These are phyloP conservation scores for Coriolopsis trogii DNA, from an alignment of 1,284 basidiomycete species.

Conservation along the genomic window DNA sequence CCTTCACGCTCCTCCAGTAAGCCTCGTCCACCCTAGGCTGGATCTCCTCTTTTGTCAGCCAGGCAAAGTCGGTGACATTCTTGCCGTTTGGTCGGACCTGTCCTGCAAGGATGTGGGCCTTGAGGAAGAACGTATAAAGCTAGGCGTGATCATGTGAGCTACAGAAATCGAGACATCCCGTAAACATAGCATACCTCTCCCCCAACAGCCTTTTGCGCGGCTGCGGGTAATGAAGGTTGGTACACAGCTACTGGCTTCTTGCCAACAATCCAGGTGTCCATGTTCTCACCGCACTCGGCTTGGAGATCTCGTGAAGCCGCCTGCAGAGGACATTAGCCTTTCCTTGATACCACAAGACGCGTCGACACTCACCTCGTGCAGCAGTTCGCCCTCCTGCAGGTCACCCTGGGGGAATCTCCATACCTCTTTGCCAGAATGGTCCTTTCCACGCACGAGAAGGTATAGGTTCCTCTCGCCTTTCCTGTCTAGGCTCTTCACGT, in stretches of 20 bases:
- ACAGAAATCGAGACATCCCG: background rate
- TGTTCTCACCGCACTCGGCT: constrained; percentile 68
- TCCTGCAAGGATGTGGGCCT: constrained; percentile 82
- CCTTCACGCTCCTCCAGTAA: constrained; percentile 80
- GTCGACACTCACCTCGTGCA: constrained; percentile 65
- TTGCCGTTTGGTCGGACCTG: constrained; percentile 62
- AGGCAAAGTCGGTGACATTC: constrained; percentile 76
- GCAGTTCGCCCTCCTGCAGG: constrained; percentile 61
- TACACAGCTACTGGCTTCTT: constrained; percentile 74
- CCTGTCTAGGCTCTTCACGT: constrained; percentile 80
- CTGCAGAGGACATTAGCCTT: constrained; percentile 35
- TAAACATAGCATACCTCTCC: constrained; percentile 25
- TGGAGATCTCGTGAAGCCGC: constrained; percentile 70
- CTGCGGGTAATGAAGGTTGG: constrained; percentile 44
- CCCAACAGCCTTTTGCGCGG: constrained; percentile 15
- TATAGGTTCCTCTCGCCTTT: constrained; percentile 86
- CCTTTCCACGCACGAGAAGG: constrained; percentile 66
- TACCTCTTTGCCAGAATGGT: constrained; percentile 49
- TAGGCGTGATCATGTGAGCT: constrained; percentile 10
- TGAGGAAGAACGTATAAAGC: constrained; percentile 71
- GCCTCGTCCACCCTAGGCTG: constrained; percentile 58
- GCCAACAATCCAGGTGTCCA: constrained; percentile 85
- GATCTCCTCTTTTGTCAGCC: constrained; percentile 90
- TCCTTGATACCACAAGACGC: too few relatives aligned
- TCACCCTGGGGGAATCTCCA: constrained; percentile 86